These are phyloP conservation scores for Juncus inflexus DNA, from an alignment of 176 grass and related monocot genomes.

Conservation along the genomic window DNA sequence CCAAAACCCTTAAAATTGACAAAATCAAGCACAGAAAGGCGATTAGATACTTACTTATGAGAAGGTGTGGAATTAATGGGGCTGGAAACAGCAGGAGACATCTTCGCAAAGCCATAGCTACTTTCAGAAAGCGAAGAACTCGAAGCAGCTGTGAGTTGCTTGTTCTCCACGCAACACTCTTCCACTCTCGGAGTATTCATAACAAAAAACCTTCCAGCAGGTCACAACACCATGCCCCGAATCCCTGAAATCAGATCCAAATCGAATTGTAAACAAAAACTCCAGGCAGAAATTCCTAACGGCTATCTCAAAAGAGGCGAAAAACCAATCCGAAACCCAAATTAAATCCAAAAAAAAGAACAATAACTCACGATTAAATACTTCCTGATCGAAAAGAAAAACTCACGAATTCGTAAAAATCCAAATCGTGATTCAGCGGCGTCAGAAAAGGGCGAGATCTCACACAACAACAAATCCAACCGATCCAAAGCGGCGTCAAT, in stretches of 20 bases:
- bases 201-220: conserved; percentile 36
- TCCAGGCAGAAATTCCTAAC: conserved; percentile 24
- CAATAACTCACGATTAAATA: conserved; percentile 36
- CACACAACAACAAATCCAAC: conserved; percentile 10
- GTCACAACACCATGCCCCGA: conserved; percentile 16
- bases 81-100: conserved; percentile 73
- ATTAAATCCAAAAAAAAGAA: conserved; percentile 30
- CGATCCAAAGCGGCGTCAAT: conserved; percentile 31
- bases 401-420: conserved; percentile 11
- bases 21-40: conserved; percentile 16
- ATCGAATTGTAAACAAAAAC: conserved; percentile 10
- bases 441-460: conserved; percentile 21
- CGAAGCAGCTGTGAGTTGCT: conserved; percentile 65
- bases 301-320: conserved; percentile 16
- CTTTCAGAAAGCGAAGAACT: conserved; percentile 75
- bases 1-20: background rate
- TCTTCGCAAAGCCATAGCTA: conserved; percentile 36
- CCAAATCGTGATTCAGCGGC: conserved; percentile 15
- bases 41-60: conserved; percentile 47
- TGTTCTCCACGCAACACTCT: conserved; percentile 93
- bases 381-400: conserved; percentile 45
- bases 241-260: conserved; percentile 34
- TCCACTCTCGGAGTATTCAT: conserved; percentile 39
- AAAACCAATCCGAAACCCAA: conserved; percentile 31
- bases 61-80: conserved; percentile 54